Evolutionary conservation across 164 flowering plant genomes (phyloP), one percentile per base, ranked within the genome.

Genomic region (Nymphaea colorata): DNA sequence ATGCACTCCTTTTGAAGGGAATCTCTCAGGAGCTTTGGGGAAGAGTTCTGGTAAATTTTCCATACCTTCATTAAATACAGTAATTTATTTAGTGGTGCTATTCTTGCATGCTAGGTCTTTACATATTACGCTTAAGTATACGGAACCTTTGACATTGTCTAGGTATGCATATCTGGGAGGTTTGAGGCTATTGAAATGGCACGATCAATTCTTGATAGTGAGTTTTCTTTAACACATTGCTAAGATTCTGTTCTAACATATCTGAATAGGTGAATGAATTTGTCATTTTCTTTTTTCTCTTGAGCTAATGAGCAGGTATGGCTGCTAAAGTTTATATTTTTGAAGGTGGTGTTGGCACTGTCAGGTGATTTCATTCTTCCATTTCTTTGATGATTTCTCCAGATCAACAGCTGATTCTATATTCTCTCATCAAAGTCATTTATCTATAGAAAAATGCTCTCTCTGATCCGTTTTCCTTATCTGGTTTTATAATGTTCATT

Each of bases 301-400:
- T 57, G 72, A 12, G 77, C 68, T 57, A 80, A 60, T 66, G 57
- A 62, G 70, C 93, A 94, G 99, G 92, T 44, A 88, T 94, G 86
- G 78, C 87, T 68, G 87, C 83, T 44, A 87, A 81, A 73, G 83
- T 87, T 62, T 83, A 76, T 74, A 63, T 75, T 53, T 82, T 85
- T 71, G 88, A 86, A 65, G 95, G 93, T 62, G 87, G 80, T 66
- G 64, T 81, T 72, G 96, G 92, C 62, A 86, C 89, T 79, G 96
- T 82, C 75, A 94, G 99, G 99, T 64, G 80, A 55, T 77, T 72
- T 71, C 64, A 77, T 75, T 53, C 53, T 61, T 68, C 6, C 47
- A 41, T 25, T 25, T 25, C 36, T 42, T 5, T 16, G 63, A 61
- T 16, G 63, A 16, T 61, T 10, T 5, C 11, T 45, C 11, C 53